Evolutionary conservation across 2,329 filamentous ascomycete genomes (phyloP).

Genomic region (Paecilomyces sp.): DNA sequence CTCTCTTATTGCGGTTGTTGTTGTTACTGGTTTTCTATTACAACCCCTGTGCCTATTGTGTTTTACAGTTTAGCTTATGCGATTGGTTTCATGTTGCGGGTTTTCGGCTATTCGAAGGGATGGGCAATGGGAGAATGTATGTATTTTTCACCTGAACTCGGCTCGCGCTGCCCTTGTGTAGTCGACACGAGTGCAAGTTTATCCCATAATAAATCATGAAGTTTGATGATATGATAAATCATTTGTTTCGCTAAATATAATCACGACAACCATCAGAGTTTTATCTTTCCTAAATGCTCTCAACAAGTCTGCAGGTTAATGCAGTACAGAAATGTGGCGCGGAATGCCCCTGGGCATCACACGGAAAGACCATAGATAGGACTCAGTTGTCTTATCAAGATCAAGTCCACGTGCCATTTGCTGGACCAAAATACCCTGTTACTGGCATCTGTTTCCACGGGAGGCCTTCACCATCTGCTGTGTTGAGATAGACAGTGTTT

Average conservation of each 20-base stretch:
- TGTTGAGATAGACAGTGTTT: constrained; percentile 25
- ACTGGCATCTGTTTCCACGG: constrained; percentile 19
- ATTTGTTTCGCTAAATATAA: neutral
- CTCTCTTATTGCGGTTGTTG: neutral
- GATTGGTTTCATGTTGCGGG: neutral
- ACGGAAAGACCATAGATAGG: neutral
- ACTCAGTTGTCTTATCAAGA: neutral
- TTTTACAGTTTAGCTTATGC: constrained; percentile 1
- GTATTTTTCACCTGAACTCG: neutral
- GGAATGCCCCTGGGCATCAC: neutral
- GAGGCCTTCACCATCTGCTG: constrained; percentile 21
- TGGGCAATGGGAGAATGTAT: neutral
- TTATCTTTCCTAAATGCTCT: too few species aligned
- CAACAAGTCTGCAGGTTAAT: too few species aligned
- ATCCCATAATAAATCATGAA: neutral
- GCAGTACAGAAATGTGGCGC: too few species aligned
- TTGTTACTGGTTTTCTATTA: neutral
- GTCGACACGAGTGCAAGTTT: neutral
- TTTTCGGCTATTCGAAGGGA: neutral
- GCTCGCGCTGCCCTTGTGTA: neutral
- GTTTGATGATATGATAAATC: neutral
- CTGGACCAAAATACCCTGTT: constrained; percentile 23
- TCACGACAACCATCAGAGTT: neutral
- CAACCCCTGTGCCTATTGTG: neutral
- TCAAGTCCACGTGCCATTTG: constrained; percentile 18